Evolutionary conservation across 345 rosid species (phyloP), one percentile per base, ranked within the genome.

Genomic region (Sisymbrium irio): DNA sequence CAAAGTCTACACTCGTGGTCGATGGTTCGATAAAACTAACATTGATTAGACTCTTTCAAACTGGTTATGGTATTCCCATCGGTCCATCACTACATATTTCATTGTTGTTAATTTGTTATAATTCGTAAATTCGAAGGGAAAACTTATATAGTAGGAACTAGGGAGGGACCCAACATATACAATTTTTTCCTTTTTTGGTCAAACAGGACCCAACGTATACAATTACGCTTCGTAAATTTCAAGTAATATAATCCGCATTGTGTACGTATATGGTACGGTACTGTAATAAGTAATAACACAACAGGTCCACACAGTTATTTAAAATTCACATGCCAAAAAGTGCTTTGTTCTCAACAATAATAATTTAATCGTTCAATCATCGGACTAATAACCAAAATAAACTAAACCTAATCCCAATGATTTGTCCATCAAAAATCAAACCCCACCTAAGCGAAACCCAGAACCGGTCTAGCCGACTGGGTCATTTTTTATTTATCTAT

Each of bases 371-470:
- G 12, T 11, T 18, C 56, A 41, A 40, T 40, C 28, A 28, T 54
- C 18, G 41, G 40, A 68, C 40, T 35, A 56, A 41, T n/a, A n/a
- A n/a, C n/a, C 20, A 51, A 30, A 27, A 41, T 27, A 41, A 9
- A 5, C 18, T 69, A 41, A 13, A 20, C 44, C 6, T 57, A 28
- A 56, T 19, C 15, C 10, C 45, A 45, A 41, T 65, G 47, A 67
- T 67, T 20, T 6, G 25, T 17, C 35, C 20, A 57, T 67, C 37
- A 51, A 37, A 64, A 39, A 51, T 46, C 57, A 35, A 68, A 68
- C 32, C 47, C 59, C 50, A 67, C 37, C 59, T 22, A 19, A 17
- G 13, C 33, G 2, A 66, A n/a, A 35, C 45, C 18, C 35, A 6
- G 18, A 19, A 8, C 13, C 4, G 50, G 2, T 32, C 35, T 32